Conservation (phyloP, 2,329 filamentous ascomycete genomes). For the Xylaria sp. region DNA sequence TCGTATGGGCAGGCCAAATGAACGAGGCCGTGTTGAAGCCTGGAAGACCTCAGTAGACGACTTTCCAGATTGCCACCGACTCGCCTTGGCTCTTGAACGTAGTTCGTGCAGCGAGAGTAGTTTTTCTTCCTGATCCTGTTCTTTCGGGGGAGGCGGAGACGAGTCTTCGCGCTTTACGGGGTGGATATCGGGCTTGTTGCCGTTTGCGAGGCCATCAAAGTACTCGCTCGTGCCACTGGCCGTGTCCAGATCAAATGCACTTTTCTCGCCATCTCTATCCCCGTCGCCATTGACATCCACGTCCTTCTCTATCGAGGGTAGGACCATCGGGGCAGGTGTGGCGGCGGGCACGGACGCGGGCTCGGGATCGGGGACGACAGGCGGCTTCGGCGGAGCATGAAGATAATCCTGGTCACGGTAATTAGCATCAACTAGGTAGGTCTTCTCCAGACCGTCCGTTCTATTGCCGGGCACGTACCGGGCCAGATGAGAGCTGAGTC, state of each 20-base stretch:
- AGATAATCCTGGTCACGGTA: conserved; percentile 23
- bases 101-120: conserved; percentile 20
- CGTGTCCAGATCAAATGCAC: neutral
- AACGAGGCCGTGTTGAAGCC: conserved; percentile 15
- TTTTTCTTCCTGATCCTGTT: conserved; percentile 13
- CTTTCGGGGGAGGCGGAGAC: conserved; percentile 7
- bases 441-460: neutral
- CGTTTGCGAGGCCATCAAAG: neutral
- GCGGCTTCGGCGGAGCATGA: conserved; percentile 1
- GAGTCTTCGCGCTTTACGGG: neutral
- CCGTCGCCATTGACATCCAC: neutral
- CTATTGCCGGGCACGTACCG: conserved; percentile 17
- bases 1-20: conserved; percentile 21
- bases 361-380: neutral
- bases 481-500: conserved; percentile 14
- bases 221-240: neutral
- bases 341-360: neutral
- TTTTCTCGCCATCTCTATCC: neutral
- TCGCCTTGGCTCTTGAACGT: conserved; percentile 24
- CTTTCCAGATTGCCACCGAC: conserved; percentile 29
- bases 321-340: conserved; percentile 8
- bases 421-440: neutral
- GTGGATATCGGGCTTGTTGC: neutral
- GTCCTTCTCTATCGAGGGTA: conserved; percentile 25
- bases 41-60: conserved; percentile 17